Percentiles rank a stretch among this genome's conserved stretches.
Conservation (phyloP, 2,329 filamentous ascomycete species). For the Diaporthe humulicola region DNA sequence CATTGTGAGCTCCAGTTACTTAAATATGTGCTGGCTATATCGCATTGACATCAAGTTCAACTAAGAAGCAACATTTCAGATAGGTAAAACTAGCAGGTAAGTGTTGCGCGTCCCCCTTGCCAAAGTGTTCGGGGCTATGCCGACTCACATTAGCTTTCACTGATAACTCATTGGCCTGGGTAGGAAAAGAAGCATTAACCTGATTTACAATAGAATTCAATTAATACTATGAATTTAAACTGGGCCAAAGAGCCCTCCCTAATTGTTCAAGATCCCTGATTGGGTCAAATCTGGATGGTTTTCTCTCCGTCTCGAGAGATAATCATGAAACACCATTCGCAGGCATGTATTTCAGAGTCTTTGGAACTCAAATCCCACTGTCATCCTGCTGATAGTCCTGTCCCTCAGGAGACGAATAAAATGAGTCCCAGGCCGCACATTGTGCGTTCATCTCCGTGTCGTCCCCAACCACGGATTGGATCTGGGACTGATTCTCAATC, state of each 20-base stretch:
- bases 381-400: not conserved
- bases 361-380: not conserved
- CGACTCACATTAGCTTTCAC: not conserved
- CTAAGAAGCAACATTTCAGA: not conserved
- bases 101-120: not conserved
- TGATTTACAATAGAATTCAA: not conserved
- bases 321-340: not conserved
- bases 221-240: not conserved
- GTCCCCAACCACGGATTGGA: slow-evolving; percentile 4
- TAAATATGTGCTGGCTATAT: not conserved
- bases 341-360: not conserved
- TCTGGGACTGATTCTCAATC: slow-evolving; percentile 47
- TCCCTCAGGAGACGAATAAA: not conserved
- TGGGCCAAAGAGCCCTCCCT: not conserved
- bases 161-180: too few relatives aligned
- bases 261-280: not conserved
- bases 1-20: not conserved
- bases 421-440: not conserved
- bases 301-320: not conserved
- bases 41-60: not conserved
- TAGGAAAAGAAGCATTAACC: not conserved
- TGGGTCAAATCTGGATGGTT: not conserved
- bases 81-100: not conserved
- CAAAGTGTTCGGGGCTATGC: not conserved
- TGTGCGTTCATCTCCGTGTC: slow-evolving; percentile 3